Evolutionary conservation across 441 rosid species (phyloP).

Genomic region (Brassica hybrid): DNA sequence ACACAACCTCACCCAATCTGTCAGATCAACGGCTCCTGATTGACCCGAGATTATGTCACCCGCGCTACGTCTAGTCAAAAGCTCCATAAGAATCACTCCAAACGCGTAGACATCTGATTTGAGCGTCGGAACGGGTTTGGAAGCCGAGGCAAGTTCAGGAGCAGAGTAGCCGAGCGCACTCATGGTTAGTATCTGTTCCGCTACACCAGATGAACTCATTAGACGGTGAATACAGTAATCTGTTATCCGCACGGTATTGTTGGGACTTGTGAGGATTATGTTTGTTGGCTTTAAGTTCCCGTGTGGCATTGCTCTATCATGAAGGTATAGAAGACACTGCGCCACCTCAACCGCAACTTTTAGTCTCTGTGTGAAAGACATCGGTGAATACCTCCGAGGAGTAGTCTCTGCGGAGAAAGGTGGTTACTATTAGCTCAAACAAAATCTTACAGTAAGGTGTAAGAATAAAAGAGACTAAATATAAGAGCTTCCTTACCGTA

Average conservation of each 20-base stretch:
- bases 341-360: constrained; percentile 84
- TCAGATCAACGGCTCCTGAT: constrained; percentile 90
- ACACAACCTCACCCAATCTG: constrained; percentile 85
- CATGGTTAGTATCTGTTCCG: constrained; percentile 82
- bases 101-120: constrained; percentile 87
- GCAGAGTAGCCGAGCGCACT: constrained; percentile 95
- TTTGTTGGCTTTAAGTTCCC: constrained; percentile 92
- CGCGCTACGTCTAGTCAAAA: constrained; percentile 82
- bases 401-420: constrained; percentile 71
- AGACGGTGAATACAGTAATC: constrained; percentile 89
- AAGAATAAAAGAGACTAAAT: not conserved
- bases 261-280: constrained; percentile 66
- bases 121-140: constrained; percentile 68
- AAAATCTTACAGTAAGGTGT: not conserved
- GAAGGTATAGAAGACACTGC: constrained; percentile 70
- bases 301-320: constrained; percentile 80
- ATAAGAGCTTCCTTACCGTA: constrained; percentile 69
- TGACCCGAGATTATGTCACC: constrained; percentile 98
- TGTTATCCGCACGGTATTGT: constrained; percentile 56
- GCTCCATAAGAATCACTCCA: constrained; percentile 92
- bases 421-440: not conserved
- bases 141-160: constrained; percentile 70
- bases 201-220: constrained; percentile 83
- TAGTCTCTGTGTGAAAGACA: constrained; percentile 79
- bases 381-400: constrained; percentile 80